phyloP scores from a whole-genome alignment of 1,284 basidiomycete genomes.

The Xerocomus amazonicus region DNA sequence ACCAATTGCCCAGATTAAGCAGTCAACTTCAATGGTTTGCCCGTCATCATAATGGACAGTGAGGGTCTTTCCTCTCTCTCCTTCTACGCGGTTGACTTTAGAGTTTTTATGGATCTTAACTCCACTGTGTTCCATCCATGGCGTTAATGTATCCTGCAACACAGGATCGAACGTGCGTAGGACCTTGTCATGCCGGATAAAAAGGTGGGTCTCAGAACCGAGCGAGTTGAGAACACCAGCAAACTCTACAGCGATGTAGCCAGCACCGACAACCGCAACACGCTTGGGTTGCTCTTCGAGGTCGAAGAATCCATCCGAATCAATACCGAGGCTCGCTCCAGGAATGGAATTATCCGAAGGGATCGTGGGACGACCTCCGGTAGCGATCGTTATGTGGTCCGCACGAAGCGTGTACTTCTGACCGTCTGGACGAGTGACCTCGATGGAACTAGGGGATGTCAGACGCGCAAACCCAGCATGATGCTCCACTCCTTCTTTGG shows the following conservation, averaged over 20 bases:
- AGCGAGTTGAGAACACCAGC: slow-evolving; percentile 87
- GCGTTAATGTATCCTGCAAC: slow-evolving; percentile 83
- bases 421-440: slow-evolving; percentile 65
- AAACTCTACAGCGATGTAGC: slow-evolving; percentile 96
- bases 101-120: slow-evolving; percentile 82
- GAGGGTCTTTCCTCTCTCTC: slow-evolving; percentile 62
- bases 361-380: slow-evolving; percentile 81
- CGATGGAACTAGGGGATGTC: slow-evolving; percentile 59
- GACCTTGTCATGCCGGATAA: slow-evolving; percentile 89
- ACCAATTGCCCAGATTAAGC: slow-evolving; percentile 93
- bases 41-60: slow-evolving; percentile 71
- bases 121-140: slow-evolving; percentile 94
- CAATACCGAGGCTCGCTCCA: slow-evolving; percentile 86
- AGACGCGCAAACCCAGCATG: slow-evolving; percentile 81
- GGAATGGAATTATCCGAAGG: slow-evolving; percentile 83
- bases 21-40: slow-evolving; percentile 81
- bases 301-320: slow-evolving; percentile 96
- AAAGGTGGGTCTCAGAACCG: slow-evolving; percentile 86
- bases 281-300: slow-evolving; percentile 88
- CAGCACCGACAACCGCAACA: slow-evolving; percentile 92
- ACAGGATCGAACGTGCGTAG: slow-evolving; percentile 91
- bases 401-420: slow-evolving; percentile 65
- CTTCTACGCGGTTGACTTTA: slow-evolving; percentile 76
- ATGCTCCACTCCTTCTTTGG: slow-evolving; percentile 87
- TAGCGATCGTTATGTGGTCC: slow-evolving; percentile 80